These are phyloP conservation scores for Scheffersomyces amazonensis DNA, from an alignment of 805 yeast genomes.

Conservation along the genomic window DNA sequence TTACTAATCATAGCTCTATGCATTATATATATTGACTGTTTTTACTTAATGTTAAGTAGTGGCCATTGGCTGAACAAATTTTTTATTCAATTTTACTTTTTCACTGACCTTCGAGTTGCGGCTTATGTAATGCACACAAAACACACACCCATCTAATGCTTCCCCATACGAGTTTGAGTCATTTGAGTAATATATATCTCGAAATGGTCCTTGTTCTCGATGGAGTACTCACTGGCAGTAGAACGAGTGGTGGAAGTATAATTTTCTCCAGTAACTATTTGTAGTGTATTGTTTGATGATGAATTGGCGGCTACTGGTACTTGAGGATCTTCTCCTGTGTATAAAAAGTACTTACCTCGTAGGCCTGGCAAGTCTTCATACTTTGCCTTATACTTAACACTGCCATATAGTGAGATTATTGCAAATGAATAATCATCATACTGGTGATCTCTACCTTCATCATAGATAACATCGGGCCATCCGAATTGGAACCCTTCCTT, in stretches of 20 bases:
- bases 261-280: constrained; percentile 13
- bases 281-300: too few relatives aligned
- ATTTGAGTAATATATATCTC: constrained; percentile 18
- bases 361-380: constrained; percentile 20
- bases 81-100: too few relatives aligned
- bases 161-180: constrained; percentile 10
- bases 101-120: too few relatives aligned
- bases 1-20: constrained; percentile 23
- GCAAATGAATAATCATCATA: constrained; percentile 2
- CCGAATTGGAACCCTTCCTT: constrained; percentile 5
- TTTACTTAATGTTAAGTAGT: too few relatives aligned
- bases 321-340: too few relatives aligned
- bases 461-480: constrained; percentile 5
- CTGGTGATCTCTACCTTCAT: constrained; percentile 2
- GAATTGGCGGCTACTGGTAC: too few relatives aligned
- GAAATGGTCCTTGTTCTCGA: constrained; percentile 18
- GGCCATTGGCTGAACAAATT: too few relatives aligned
- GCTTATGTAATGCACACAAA: too few relatives aligned
- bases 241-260: constrained; percentile 6
- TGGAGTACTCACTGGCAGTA: constrained; percentile 5
- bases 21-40: constrained; percentile 11
- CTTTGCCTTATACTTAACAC: constrained; percentile 23
- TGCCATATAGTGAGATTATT: constrained; percentile 8
- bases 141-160: too few relatives aligned
- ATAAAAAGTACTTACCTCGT: constrained; percentile 23